A percentile compares a stretch with the other conserved stretches of the same genome.
phyloP scores from a whole-genome alignment of 805 yeast genomes.

The Debaryomyces castellii region DNA sequence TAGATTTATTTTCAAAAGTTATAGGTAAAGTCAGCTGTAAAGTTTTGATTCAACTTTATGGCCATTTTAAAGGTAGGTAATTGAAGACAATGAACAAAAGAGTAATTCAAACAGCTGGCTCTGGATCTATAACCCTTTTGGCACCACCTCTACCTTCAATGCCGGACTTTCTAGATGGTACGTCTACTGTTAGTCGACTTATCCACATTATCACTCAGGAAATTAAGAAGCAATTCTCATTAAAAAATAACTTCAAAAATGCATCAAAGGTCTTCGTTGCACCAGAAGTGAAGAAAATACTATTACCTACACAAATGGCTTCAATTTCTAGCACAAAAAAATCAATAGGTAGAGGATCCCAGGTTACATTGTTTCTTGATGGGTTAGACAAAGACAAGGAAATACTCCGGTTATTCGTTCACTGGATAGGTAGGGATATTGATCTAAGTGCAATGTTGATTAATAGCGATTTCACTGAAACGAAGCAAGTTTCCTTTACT shows the following conservation, averaged over 20 bases:
- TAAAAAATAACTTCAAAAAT: neutral
- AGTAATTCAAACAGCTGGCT: slow-evolving; percentile 3
- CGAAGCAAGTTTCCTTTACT: neutral
- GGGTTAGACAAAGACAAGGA: slow-evolving; percentile 3
- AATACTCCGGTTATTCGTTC: slow-evolving; percentile 6
- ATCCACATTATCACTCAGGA: neutral
- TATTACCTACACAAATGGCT: slow-evolving; percentile 8
- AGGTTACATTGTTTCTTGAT: slow-evolving; percentile 1
- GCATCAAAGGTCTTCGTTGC: slow-evolving; percentile 1
- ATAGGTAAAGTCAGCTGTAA: slow-evolving; percentile 4
- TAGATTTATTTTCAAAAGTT: neutral
- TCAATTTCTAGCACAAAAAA: slow-evolving; percentile 6
- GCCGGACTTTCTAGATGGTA: too few relatives aligned
- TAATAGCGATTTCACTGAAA: slow-evolving; percentile 1
- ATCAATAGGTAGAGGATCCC: slow-evolving; percentile 9
- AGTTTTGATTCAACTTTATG: slow-evolving; percentile 7
- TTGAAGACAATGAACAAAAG: neutral
- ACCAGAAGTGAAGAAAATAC: neutral
- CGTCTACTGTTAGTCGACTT: neutral
- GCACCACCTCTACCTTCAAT: neutral
- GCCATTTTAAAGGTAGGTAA: slow-evolving; percentile 8
- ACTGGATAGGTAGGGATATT: slow-evolving; percentile 9
- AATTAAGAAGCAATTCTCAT: neutral
- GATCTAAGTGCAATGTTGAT: slow-evolving; percentile 5
- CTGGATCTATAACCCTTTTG: neutral